phyloP scores from a whole-genome alignment of 805 yeast genomes.

The Candida tibetensis region DNA sequence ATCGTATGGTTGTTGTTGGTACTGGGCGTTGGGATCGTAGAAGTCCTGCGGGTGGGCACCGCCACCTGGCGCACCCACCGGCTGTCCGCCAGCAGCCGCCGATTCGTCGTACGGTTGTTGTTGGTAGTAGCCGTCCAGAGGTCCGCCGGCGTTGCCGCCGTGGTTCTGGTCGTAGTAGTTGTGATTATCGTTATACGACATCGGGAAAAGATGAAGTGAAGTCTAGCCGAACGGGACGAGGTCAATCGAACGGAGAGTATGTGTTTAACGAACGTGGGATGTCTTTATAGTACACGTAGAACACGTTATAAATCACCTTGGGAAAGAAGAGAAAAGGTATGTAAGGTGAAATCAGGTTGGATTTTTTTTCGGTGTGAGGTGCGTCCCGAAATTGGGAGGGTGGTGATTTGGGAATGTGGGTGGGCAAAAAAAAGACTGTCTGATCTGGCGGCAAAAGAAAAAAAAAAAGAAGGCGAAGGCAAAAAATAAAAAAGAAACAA shows the following conservation, averaged over 20 bases:
- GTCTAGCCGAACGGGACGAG: background rate
- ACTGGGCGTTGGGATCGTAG: conserved; percentile 45
- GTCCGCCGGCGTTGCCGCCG: conserved; percentile 20
- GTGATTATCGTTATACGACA: conserved; percentile 60
- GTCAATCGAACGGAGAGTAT: background rate
- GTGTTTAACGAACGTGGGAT: background rate
- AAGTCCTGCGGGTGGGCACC: conserved; percentile 48
- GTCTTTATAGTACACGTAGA: background rate
- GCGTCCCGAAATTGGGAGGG: too few species aligned
- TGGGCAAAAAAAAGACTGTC: too few species aligned
- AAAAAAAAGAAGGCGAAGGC: conserved; percentile 1
- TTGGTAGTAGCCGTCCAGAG: conserved; percentile 33
- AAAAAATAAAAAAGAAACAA: background rate
- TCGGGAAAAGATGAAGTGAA: conserved; percentile 24
- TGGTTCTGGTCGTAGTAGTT: conserved; percentile 39
- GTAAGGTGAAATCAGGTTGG: too few species aligned
- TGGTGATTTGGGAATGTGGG: too few species aligned
- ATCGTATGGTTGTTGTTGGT: conserved; percentile 50
- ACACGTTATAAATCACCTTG: background rate
- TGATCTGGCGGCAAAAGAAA: conserved; percentile 2
- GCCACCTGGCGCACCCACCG: conserved; percentile 33
- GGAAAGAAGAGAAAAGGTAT: background rate
- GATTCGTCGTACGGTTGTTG: conserved; percentile 40
- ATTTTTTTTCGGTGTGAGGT: background rate
- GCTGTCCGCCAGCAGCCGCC: conserved; percentile 31